phyloP scores from a whole-genome alignment of 352 stramenopile species.

The Globisporangium sylvaticum region DNA sequence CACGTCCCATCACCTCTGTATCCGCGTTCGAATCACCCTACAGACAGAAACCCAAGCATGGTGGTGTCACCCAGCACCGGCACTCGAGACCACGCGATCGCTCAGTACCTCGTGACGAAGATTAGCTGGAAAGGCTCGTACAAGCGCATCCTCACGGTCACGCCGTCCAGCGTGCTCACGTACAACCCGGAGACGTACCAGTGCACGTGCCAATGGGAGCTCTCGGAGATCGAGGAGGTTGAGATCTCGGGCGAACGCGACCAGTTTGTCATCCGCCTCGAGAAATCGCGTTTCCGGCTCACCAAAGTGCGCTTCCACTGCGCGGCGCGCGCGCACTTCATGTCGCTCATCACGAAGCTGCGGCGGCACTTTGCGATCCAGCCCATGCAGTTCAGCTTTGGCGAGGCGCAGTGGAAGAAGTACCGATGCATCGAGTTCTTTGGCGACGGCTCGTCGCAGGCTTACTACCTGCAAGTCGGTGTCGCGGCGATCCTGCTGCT shows the following conservation, averaged over 20 bases:
- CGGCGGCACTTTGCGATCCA: slow-evolving; percentile 38
- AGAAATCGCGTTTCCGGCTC: slow-evolving; percentile 59
- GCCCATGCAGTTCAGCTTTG: slow-evolving; percentile 26
- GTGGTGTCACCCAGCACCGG: background rate
- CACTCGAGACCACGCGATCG: slow-evolving; percentile 32
- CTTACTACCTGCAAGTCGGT: slow-evolving; percentile 47
- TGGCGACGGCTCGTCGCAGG: slow-evolving; percentile 52
- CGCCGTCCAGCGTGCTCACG: slow-evolving; percentile 41
- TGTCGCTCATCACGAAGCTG: slow-evolving; percentile 48
- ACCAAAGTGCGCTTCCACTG: slow-evolving; percentile 56
- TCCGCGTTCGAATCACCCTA: background rate
- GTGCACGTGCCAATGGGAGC: slow-evolving; percentile 70
- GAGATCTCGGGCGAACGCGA: slow-evolving; percentile 34
- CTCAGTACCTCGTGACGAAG: slow-evolving; percentile 69
- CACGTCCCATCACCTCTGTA: background rate
- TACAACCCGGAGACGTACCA: slow-evolving; percentile 67
- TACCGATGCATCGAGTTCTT: slow-evolving; percentile 68
- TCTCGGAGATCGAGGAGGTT: slow-evolving; percentile 53
- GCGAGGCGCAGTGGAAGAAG: slow-evolving; percentile 20
- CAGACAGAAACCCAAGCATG: background rate
- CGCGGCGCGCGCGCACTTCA: slow-evolving; percentile 44
- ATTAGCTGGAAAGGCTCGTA: slow-evolving; percentile 65
- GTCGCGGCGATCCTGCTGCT: slow-evolving; percentile 48
- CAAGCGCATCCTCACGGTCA: slow-evolving; percentile 54
- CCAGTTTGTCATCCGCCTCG: slow-evolving; percentile 57